Percentiles rank a stretch among this genome's conserved stretches.
Conservation (phyloP, 331 rosid species). For the Acacia concinna region DNA sequence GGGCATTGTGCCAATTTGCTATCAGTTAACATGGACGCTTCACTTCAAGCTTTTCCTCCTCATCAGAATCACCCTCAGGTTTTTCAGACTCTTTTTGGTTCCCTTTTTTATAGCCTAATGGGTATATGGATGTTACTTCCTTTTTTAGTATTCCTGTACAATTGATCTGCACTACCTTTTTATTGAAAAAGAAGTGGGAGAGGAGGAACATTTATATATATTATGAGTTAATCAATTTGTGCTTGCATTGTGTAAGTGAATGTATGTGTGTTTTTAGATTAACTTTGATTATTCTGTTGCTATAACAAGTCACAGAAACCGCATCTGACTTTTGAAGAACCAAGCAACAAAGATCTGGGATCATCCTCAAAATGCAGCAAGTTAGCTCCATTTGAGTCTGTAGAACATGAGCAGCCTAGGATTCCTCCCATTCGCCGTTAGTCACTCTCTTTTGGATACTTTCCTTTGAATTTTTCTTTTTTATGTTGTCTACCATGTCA, state of each 20-base stretch:
- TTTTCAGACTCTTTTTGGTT: slow-evolving; percentile 10
- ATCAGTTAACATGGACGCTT: slow-evolving; percentile 71
- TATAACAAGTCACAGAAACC: slow-evolving; percentile 53
- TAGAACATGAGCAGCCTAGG: slow-evolving; percentile 70
- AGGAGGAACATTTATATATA: not conserved
- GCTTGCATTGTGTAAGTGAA: not conserved
- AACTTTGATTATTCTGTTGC: slow-evolving; percentile 17
- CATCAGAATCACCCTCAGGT: slow-evolving; percentile 58
- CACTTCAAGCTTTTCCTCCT: slow-evolving; percentile 59
- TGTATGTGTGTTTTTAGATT: not conserved
- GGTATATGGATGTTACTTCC: not conserved
- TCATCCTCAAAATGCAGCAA: slow-evolving; percentile 73
- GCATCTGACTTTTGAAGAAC: slow-evolving; percentile 56
- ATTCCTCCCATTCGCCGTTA: slow-evolving; percentile 85
- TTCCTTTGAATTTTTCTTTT: not conserved
- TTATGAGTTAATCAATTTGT: not conserved
- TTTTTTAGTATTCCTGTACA: not conserved
- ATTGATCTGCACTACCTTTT: not conserved
- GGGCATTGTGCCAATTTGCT: slow-evolving; percentile 93
- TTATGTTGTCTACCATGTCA: not conserved
- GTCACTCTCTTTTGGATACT: slow-evolving; percentile 32
- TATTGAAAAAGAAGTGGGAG: not conserved
- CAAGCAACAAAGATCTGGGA: slow-evolving; percentile 58
- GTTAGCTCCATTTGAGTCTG: slow-evolving; percentile 45
- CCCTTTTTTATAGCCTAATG: slow-evolving; percentile 1